phyloP scores from a whole-genome alignment of 129 eudicot genomes.

The Mikania micrantha region DNA sequence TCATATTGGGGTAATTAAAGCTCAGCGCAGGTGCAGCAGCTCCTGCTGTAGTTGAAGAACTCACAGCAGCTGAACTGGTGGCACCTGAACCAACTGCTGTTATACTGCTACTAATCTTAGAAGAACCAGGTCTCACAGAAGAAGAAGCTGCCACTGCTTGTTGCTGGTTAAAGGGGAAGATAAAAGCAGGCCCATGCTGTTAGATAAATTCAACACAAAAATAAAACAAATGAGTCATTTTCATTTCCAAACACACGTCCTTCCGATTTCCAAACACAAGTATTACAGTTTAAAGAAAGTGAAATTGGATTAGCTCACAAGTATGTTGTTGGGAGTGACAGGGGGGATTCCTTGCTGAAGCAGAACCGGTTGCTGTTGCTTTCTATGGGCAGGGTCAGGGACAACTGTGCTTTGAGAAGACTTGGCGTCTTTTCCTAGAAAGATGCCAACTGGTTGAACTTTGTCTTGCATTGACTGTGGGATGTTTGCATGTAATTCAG shows the following conservation, averaged over 20 bases:
- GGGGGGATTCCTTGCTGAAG: constrained; percentile 78
- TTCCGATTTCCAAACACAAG: not conserved
- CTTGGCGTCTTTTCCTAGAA: constrained; percentile 64
- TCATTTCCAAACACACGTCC: not conserved
- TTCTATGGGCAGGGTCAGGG: constrained; percentile 52
- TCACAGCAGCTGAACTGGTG: constrained; percentile 31
- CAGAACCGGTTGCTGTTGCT: constrained; percentile 78
- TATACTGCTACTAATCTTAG: constrained; percentile 34
- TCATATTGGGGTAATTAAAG: constrained; percentile 75
- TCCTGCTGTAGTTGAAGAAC: constrained; percentile 31
- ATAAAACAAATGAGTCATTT: not conserved
- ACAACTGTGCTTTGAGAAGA: constrained; percentile 33
- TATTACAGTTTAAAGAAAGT: not conserved
- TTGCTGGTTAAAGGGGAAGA: constrained; percentile 87
- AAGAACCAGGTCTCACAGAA: constrained; percentile 49
- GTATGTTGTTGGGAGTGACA: constrained; percentile 57
- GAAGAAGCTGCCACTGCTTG: constrained; percentile 70
- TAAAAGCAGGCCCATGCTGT: constrained; percentile 84
- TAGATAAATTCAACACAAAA: not conserved
- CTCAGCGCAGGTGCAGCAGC: constrained; percentile 52
- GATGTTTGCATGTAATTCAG: constrained; percentile 50
- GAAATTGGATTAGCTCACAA: constrained; percentile 37
- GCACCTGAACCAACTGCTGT: constrained; percentile 32
- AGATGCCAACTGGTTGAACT: constrained; percentile 36
- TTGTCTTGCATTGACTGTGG: constrained; percentile 52